Conservation (phyloP, 2,329 filamentous ascomycete species). For the Didymella glomerata region DNA sequence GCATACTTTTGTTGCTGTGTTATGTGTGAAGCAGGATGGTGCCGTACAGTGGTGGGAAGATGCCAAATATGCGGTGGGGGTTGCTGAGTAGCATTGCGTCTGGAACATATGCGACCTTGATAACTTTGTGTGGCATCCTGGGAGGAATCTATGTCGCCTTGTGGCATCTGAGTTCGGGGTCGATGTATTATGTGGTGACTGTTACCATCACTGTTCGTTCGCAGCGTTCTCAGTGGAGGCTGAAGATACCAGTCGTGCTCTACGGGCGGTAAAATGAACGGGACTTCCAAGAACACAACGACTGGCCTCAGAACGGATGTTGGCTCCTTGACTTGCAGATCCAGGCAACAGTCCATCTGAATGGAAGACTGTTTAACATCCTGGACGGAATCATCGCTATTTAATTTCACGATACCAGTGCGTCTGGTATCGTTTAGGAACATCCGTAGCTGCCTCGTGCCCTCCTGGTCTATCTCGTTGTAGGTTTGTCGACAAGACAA, state of each 20-base stretch:
- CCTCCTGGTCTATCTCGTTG: neutral
- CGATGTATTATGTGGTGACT: neutral
- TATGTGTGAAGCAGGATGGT: neutral
- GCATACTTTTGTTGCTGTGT: neutral
- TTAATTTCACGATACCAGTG: neutral
- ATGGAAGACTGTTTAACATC: neutral
- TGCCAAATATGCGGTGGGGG: neutral
- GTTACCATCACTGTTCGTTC: neutral
- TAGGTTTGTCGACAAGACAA: conserved; percentile 3
- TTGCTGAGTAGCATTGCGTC: neutral
- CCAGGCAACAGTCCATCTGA: neutral
- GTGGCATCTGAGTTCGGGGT: neutral
- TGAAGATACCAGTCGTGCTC: neutral
- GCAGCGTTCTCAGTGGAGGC: neutral
- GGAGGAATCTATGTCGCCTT: neutral
- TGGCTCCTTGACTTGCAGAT: neutral
- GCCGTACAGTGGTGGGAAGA: neutral
- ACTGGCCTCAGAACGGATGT: neutral
- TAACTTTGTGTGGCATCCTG: neutral
- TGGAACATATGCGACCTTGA: neutral
- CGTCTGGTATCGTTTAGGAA: neutral
- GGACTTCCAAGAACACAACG: neutral
- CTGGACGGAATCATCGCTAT: neutral
- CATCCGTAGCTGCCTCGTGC: neutral
- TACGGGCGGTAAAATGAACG: neutral